phyloP scores from a whole-genome alignment of 2,329 filamentous ascomycete genomes.

The Tolypocladium nubicola region DNA sequence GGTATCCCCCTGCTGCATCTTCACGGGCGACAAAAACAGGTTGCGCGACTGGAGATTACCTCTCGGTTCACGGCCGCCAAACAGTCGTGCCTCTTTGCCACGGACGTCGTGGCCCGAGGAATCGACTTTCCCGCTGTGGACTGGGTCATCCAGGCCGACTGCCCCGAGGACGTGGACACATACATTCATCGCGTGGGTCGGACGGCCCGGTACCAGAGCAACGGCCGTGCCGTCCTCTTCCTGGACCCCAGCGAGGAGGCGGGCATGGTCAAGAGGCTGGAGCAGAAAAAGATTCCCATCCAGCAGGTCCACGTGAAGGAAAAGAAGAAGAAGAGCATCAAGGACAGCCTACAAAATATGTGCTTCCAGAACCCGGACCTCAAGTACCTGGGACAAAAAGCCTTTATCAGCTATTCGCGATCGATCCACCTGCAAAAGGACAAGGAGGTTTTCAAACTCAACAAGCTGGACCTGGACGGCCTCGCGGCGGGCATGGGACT shows the following conservation, averaged over 20 bases:
- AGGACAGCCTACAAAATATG: conserved; percentile 81
- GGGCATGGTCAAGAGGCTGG: conserved; percentile 78
- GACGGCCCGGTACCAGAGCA: conserved; percentile 84
- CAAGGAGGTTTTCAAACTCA: conserved; percentile 81
- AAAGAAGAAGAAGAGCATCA: conserved; percentile 81
- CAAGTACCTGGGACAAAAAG: conserved; percentile 93
- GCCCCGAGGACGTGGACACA: conserved; percentile 90
- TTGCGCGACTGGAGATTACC: conserved; percentile 78
- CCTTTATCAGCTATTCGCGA: conserved; percentile 81
- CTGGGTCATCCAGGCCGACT: conserved; percentile 98
- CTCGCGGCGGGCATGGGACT: conserved; percentile 80
- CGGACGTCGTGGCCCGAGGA: conserved; percentile 87
- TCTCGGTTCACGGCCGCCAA: conserved; percentile 71
- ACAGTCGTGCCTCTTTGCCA: conserved; percentile 83
- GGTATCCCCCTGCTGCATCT: conserved; percentile 89
- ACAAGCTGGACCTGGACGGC: conserved; percentile 73
- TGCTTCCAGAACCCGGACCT: conserved; percentile 90
- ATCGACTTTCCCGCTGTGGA: conserved; percentile 95
- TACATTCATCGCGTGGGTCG: conserved; percentile 95
- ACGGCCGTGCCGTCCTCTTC: conserved; percentile 82
- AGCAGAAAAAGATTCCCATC: conserved; percentile 83
- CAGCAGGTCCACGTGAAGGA: conserved; percentile 77
- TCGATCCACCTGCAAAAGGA: conserved; percentile 83
- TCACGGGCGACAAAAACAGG: conserved; percentile 88
- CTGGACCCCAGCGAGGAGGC: conserved; percentile 85